Percentiles rank a stretch among this genome's conserved stretches.
Evolutionary conservation across 495 filamentous ascomycete species (phyloP).

Genomic region (Neurospora sp.): DNA sequence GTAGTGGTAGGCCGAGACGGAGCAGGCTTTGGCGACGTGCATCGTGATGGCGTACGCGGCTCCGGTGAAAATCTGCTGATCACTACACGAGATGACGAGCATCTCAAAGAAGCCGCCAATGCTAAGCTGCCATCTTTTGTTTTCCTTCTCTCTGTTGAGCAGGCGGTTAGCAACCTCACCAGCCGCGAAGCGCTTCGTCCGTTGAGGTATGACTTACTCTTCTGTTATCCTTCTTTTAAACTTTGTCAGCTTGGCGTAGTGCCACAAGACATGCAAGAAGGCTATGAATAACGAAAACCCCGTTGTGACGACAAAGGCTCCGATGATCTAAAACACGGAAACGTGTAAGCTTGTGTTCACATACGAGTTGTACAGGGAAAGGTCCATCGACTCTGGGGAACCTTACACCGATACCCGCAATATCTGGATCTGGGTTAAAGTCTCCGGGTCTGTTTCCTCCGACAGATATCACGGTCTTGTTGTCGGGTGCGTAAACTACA

Average conservation of each 20-base stretch:
- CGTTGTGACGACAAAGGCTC: constrained; percentile 20
- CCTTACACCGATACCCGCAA: constrained; percentile 10
- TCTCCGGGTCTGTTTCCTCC: background rate
- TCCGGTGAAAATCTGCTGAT: constrained; percentile 32
- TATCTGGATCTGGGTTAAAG: constrained; percentile 6
- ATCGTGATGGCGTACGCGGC: constrained; percentile 26
- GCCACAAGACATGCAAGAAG: constrained; percentile 13
- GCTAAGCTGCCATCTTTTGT: constrained; percentile 7
- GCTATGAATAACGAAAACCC: constrained; percentile 13
- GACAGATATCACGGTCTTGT: background rate
- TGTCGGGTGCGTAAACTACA: background rate
- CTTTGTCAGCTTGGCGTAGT: constrained; percentile 1
- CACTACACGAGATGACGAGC: constrained; percentile 26
- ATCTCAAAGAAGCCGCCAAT: constrained; percentile 22
- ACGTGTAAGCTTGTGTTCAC: background rate
- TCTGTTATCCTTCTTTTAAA: background rate
- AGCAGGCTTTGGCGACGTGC: constrained; percentile 25
- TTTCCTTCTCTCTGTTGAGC: constrained; percentile 1
- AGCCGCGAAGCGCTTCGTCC: background rate
- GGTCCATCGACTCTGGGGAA: background rate
- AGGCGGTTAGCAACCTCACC: background rate
- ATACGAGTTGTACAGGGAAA: background rate
- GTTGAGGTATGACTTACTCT: constrained; percentile 5
- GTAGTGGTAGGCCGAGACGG: constrained; percentile 32
- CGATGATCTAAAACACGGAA: constrained; percentile 13